phyloP scores from a whole-genome alignment of 768 basidiomycete species.

The Russula compacta region DNA sequence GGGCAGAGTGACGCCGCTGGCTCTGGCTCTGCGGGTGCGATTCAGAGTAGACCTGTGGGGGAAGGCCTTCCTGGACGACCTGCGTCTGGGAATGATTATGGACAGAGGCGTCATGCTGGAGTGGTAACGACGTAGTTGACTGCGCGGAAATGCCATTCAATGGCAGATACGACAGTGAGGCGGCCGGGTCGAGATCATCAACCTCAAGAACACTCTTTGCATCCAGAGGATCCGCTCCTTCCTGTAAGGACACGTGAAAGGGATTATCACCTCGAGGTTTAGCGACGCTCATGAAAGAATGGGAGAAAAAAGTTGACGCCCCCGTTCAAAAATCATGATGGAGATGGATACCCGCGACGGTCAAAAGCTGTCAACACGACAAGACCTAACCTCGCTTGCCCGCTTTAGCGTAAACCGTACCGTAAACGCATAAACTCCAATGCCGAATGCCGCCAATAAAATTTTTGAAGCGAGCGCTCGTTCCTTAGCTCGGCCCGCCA shows the following conservation, averaged over 20 bases:
- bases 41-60: neutral
- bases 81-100: neutral
- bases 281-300: slow-evolving; percentile 3
- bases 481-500: too few relatives aligned
- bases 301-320: neutral
- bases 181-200: slow-evolving; percentile 6
- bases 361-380: neutral
- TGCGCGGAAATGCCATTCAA: slow-evolving; percentile 1
- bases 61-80: neutral
- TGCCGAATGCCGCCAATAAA: too few relatives aligned
- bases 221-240: slow-evolving; percentile 1
- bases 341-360: neutral
- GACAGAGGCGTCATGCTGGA: neutral
- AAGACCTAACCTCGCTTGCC: slow-evolving; percentile 3
- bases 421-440: neutral
- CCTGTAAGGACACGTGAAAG: neutral
- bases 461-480: too few relatives aligned
- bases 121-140: neutral
- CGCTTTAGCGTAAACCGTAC: neutral
- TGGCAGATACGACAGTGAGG: slow-evolving; percentile 12
- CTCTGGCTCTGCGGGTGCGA: neutral
- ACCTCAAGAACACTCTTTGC: neutral
- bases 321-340: neutral
- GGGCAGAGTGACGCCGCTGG: neutral
- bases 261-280: neutral